A percentile compares a stretch with the other conserved stretches of the same genome.
phyloP scores from a whole-genome alignment of 208 protist species.

The Jaenimonas drosophilae region DNA sequence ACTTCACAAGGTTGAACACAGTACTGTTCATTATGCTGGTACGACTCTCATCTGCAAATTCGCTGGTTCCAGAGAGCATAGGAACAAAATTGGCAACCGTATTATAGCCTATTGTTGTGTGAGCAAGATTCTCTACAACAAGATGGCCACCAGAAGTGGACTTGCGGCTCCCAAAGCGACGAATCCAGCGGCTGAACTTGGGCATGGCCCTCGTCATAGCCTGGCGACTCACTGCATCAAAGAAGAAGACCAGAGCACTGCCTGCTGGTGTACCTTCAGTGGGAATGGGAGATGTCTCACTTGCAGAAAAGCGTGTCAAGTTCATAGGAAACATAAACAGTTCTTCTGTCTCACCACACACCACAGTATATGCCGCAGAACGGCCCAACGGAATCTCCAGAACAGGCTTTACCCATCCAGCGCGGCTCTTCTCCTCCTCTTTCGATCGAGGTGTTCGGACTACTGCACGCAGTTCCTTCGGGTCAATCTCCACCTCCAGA shows the following conservation, averaged over 20 bases:
- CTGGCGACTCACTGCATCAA: constrained; percentile 55
- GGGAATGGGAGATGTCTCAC: too few species aligned
- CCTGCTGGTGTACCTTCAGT: constrained; percentile 23
- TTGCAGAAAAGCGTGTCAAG: too few species aligned
- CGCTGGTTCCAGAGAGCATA: constrained; percentile 10
- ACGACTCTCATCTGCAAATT: background rate
- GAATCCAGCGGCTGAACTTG: constrained; percentile 29
- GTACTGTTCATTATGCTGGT: too few species aligned
- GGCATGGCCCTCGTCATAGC: constrained; percentile 39
- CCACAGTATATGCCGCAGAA: constrained; percentile 34
- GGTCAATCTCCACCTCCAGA: constrained; percentile 24
- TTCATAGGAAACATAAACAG: constrained; percentile 32
- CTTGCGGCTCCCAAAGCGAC: constrained; percentile 21
- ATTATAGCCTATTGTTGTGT: constrained; percentile 28
- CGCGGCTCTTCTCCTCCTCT: constrained; percentile 12
- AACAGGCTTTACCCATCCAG: constrained; percentile 21
- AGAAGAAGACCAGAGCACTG: constrained; percentile 40
- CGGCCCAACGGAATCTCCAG: constrained; percentile 24
- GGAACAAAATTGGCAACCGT: constrained; percentile 29
- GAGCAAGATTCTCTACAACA: constrained; percentile 22
- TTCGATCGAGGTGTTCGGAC: constrained; percentile 6
- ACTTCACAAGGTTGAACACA: constrained; percentile 23
- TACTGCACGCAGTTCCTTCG: constrained; percentile 4
- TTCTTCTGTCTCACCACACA: constrained; percentile 39
- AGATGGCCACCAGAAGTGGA: constrained; percentile 15